Evolutionary conservation across 1,139 yeast genomes (phyloP).

Genomic region (Pichia sp.): DNA sequence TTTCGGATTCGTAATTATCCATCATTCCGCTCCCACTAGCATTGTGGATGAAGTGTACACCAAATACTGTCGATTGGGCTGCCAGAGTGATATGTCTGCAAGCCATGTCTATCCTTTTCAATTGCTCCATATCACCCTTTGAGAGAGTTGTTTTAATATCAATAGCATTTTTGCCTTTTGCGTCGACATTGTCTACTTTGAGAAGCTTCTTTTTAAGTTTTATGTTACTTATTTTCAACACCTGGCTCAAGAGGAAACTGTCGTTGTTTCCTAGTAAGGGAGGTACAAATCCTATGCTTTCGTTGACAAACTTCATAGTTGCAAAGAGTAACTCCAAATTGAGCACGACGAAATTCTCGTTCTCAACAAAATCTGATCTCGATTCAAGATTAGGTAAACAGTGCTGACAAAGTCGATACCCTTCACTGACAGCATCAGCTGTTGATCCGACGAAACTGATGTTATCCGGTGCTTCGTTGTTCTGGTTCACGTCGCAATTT

Average conservation of each 20-base stretch:
- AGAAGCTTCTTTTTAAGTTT: slow-evolving; percentile 23
- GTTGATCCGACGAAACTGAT: slow-evolving; percentile 42
- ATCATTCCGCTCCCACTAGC: not conserved
- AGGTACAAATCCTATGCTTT: slow-evolving; percentile 53
- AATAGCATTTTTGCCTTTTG: not conserved
- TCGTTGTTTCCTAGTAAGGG: slow-evolving; percentile 49
- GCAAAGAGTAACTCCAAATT: slow-evolving; percentile 51
- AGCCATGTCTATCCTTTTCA: slow-evolving; percentile 69
- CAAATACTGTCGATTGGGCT: slow-evolving; percentile 46
- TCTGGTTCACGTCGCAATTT: slow-evolving; percentile 48
- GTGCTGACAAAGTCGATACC: slow-evolving; percentile 48
- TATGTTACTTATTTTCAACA: slow-evolving; percentile 20
- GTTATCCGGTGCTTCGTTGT: slow-evolving; percentile 39
- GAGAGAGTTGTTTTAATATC: slow-evolving; percentile 28
- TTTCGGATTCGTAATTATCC: not conserved
- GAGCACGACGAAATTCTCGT: slow-evolving; percentile 33
- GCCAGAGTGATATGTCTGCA: slow-evolving; percentile 82
- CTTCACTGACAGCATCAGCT: slow-evolving; percentile 43
- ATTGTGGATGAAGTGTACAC: slow-evolving; percentile 28
- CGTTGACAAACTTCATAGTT: slow-evolving; percentile 58
- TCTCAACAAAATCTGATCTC: slow-evolving; percentile 11
- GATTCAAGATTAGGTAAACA: slow-evolving; percentile 41
- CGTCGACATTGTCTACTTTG: not conserved
- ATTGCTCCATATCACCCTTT: slow-evolving; percentile 64
- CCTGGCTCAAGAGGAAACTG: slow-evolving; percentile 31